Evolutionary conservation across 768 basidiomycete genomes (phyloP).

Genomic region (Artomyces pyxidatus): DNA sequence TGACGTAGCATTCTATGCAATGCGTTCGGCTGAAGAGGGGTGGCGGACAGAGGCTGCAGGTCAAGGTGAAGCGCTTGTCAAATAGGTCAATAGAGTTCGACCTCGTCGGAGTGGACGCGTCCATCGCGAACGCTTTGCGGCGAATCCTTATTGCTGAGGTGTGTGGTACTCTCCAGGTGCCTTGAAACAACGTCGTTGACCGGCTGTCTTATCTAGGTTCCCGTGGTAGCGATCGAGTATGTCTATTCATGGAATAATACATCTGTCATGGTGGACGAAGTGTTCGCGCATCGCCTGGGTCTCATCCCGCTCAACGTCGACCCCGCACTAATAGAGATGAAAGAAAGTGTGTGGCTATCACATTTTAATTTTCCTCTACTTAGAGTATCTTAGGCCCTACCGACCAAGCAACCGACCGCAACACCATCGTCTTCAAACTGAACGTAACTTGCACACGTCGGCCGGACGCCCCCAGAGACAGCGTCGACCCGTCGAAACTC

Average conservation of each 20-base stretch:
- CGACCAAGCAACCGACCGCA: constrained; percentile 75
- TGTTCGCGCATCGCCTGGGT: constrained; percentile 87
- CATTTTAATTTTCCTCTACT: background rate
- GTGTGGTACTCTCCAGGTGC: constrained; percentile 14
- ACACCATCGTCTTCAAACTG: constrained; percentile 83
- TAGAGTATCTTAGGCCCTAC: constrained; percentile 23
- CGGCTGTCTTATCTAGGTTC: constrained; percentile 48
- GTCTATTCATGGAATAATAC: constrained; percentile 96
- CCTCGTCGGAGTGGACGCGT: constrained; percentile 89
- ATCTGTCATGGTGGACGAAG: constrained; percentile 87
- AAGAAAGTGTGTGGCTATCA: constrained; percentile 25
- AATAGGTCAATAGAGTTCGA: constrained; percentile 89
- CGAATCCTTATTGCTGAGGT: constrained; percentile 94
- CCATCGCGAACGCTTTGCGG: constrained; percentile 91
- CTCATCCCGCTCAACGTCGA: constrained; percentile 86
- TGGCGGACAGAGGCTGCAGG: constrained; percentile 54
- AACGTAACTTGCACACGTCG: constrained; percentile 59
- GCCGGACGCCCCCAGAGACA: constrained; percentile 43
- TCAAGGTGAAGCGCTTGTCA: constrained; percentile 73
- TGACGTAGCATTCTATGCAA: constrained; percentile 2
- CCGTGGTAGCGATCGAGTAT: constrained; percentile 83
- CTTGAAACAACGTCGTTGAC: background rate
- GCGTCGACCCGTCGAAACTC: constrained; percentile 25
- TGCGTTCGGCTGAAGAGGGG: constrained; percentile 18
- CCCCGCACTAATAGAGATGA: constrained; percentile 61